phyloP scores from a whole-genome alignment of 1,284 basidiomycete genomes.

The Lentinula novae-zelandiae region DNA sequence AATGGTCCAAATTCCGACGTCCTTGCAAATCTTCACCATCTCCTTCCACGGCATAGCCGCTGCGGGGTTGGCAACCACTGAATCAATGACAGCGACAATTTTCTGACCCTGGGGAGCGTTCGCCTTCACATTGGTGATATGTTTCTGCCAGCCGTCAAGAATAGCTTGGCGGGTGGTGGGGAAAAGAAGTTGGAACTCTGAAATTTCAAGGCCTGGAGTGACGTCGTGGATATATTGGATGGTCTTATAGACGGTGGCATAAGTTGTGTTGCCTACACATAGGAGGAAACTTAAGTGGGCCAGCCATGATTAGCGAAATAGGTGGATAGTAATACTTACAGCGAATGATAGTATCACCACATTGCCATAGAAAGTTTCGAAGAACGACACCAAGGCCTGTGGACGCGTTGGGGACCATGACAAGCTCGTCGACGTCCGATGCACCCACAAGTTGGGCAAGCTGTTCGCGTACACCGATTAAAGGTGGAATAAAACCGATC shows the following conservation, averaged over 20 bases:
- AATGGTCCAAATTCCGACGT: conserved; percentile 64
- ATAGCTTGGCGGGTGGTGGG: conserved; percentile 65
- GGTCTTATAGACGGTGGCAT: conserved; percentile 55
- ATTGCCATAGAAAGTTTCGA: conserved; percentile 49
- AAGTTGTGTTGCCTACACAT: conserved; percentile 60
- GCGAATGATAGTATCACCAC: conserved; percentile 42
- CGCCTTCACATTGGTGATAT: conserved; percentile 23
- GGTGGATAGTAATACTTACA: conserved; percentile 39
- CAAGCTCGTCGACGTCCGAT: conserved; percentile 51
- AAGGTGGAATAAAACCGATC: conserved; percentile 33
- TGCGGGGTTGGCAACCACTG: conserved; percentile 70
- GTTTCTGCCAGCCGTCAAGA: conserved; percentile 48
- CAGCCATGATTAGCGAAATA: conserved; percentile 31
- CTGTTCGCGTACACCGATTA: conserved; percentile 41
- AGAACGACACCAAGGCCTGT: conserved; percentile 66
- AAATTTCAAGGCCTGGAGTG: conserved; percentile 47
- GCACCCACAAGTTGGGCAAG: conserved; percentile 63
- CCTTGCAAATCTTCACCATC: conserved; percentile 62
- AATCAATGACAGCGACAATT: conserved; percentile 73
- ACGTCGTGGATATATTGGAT: conserved; percentile 60
- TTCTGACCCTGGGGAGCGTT: conserved; percentile 27
- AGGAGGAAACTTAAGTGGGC: not conserved
- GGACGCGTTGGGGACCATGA: conserved; percentile 64
- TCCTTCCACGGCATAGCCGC: conserved; percentile 77
- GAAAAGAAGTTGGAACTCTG: conserved; percentile 52